Evolutionary conservation across 495 filamentous ascomycete genomes (phyloP), one percentile per base, ranked within the genome.

Genomic region (Barbatosphaeria neglecta): DNA sequence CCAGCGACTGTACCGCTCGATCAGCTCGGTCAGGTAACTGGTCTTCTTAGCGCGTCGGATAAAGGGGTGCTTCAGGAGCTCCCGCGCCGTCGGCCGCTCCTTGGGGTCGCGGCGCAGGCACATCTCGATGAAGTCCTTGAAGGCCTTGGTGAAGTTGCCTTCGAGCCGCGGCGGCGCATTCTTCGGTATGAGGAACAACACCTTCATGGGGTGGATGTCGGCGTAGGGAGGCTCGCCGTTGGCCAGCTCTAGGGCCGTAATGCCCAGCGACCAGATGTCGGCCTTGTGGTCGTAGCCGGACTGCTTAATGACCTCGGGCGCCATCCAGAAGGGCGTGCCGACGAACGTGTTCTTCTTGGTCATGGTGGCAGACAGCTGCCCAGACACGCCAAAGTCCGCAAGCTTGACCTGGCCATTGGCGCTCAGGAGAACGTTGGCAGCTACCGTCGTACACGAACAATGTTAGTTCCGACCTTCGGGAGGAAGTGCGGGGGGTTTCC

Each of bases 341-440:
- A 98, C 92, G 60, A 98, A 98, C 0, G 92, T 98, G 58, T 97
- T 98, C 64, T 95, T 95, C 68, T 96, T 95, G 20, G 93, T 95
- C 86, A 96, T 97, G n/a, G 92, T 96, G 2, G 88, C 87, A 19
- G 90, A 90, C n/a, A 98, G 73, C 58, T 98, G 92, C 13, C 90
- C 89, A 19, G 90, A 95, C 15, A 98, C 92, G 38, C 92, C 92
- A 66, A 98, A 98, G 65, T 98, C 92, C 8, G 92, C 92, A 47
- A 98, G 69, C 62, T 98, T 98, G 46, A 98, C 92, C 64, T 96
- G 88, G 4, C 92, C 93, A 56, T 83, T 90, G 22, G 87, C 77
- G 22, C 83, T 81, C 6, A 98, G 73, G 23, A 96, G 74, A 28
- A 96, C 77, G 57, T 96, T 96, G 37, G 90, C 90, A 61, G 90